Conservation (phyloP, 352 stramenopile genomes). For the Phytophthora meadii region DNA sequence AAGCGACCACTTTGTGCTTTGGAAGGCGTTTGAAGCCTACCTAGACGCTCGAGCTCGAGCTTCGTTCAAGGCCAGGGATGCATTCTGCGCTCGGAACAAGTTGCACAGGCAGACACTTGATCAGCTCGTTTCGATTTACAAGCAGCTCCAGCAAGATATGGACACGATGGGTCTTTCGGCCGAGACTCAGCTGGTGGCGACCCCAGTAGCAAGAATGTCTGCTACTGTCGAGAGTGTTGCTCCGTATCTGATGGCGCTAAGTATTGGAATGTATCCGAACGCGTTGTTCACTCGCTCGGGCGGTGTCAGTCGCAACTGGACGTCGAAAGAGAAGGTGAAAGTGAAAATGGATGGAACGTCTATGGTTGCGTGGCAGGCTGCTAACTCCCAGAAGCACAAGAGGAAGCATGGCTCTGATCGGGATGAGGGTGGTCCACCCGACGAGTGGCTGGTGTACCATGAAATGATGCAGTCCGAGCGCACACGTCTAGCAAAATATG, state of each 20-base stretch:
- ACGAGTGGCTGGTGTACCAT: constrained; percentile 84
- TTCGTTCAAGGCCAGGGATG: constrained; percentile 44
- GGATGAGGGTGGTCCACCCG: constrained; percentile 31
- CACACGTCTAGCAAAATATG: constrained; percentile 72
- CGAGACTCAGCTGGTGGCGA: constrained; percentile 50
- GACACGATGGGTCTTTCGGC: constrained; percentile 55
- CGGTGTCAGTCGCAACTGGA: constrained; percentile 66
- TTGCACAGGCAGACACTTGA: constrained; percentile 69
- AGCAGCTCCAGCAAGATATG: constrained; percentile 70
- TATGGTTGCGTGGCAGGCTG: constrained; percentile 49
- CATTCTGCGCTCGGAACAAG: constrained; percentile 71
- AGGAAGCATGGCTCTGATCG: constrained; percentile 28
- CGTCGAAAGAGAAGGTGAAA: constrained; percentile 85
- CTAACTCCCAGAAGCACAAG: constrained; percentile 33
- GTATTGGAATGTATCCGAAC: constrained; percentile 81
- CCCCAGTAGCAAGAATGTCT: constrained; percentile 6
- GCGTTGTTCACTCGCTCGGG: constrained; percentile 55
- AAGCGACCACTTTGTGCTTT: constrained; percentile 78
- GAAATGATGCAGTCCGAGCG: constrained; percentile 88
- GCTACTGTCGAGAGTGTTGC: constrained; percentile 43
- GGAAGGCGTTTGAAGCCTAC: constrained; percentile 72
- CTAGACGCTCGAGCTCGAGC: constrained; percentile 47
- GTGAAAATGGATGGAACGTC: constrained; percentile 70
- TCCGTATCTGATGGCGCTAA: constrained; percentile 72
- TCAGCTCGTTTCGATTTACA: constrained; percentile 73